These are phyloP conservation scores for Saxispiralis lemnorum DNA, from an alignment of 495 filamentous ascomycete genomes.

Conservation along the genomic window DNA sequence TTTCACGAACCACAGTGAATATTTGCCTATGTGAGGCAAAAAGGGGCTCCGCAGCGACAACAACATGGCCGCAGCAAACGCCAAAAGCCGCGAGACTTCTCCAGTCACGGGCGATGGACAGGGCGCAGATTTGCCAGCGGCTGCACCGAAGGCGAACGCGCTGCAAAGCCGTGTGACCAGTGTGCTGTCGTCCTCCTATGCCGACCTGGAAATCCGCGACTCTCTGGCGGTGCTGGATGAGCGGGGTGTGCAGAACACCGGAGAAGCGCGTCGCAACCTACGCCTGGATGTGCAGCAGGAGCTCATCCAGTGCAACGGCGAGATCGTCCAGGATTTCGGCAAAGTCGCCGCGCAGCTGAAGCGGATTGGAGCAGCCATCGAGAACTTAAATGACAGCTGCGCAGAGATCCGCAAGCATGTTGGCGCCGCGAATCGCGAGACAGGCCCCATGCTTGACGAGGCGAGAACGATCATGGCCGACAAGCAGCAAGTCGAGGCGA, in stretches of 20 bases:
- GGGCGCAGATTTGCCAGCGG: not conserved
- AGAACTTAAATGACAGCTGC: slow-evolving; percentile 61
- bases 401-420: slow-evolving; percentile 67
- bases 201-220: slow-evolving; percentile 80
- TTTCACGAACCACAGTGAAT: too few relatives aligned
- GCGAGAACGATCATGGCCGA: slow-evolving; percentile 56
- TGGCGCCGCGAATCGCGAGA: slow-evolving; percentile 53
- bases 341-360: slow-evolving; percentile 85
- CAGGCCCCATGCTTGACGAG: slow-evolving; percentile 60
- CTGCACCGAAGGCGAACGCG: slow-evolving; percentile 21
- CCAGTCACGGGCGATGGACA: too few relatives aligned
- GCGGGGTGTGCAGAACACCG: slow-evolving; percentile 51
- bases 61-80: too few relatives aligned
- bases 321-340: slow-evolving; percentile 79
- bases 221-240: slow-evolving; percentile 62
- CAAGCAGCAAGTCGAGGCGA: slow-evolving; percentile 62
- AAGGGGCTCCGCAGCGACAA: too few relatives aligned
- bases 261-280: slow-evolving; percentile 62
- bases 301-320: slow-evolving; percentile 81
- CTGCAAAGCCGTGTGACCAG: slow-evolving; percentile 60
- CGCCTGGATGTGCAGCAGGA: slow-evolving; percentile 79
- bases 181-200: slow-evolving; percentile 80
- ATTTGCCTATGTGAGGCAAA: too few relatives aligned
- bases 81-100: too few relatives aligned
- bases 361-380: slow-evolving; percentile 64